These are phyloP conservation scores for Dittrichia graveolens DNA, from an alignment of 129 eudicot genomes.

Conservation along the genomic window DNA sequence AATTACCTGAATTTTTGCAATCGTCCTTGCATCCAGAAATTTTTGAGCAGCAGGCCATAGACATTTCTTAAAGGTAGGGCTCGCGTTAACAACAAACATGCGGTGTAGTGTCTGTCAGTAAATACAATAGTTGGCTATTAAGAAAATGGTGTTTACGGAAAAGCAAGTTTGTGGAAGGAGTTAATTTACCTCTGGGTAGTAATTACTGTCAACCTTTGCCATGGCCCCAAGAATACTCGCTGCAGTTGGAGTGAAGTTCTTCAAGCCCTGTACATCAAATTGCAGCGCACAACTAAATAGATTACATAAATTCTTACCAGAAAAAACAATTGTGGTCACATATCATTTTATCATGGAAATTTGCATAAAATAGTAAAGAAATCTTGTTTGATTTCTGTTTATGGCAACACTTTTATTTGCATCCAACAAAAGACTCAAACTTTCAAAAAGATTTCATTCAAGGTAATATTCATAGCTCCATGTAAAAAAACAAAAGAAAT, in stretches of 20 bases:
- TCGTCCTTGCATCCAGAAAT: conserved; percentile 77
- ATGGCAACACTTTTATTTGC: too few species aligned
- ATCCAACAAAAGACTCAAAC: too few species aligned
- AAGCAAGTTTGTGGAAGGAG: neutral
- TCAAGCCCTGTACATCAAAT: conserved; percentile 62
- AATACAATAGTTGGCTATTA: neutral
- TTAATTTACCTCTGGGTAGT: conserved; percentile 79
- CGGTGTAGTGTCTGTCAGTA: conserved; percentile 68
- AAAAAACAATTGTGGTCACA: neutral
- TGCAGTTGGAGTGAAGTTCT: conserved; percentile 72
- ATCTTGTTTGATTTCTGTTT: too few species aligned
- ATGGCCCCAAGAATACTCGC: conserved; percentile 71
- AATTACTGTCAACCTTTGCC: conserved; percentile 73
- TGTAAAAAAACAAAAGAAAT: too few species aligned
- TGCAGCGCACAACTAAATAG: conserved; percentile 14
- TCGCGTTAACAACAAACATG: conserved; percentile 84
- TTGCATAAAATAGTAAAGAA: too few species aligned
- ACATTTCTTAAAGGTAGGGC: conserved; percentile 71
- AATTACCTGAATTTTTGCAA: conserved; percentile 69
- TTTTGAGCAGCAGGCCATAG: conserved; percentile 94
- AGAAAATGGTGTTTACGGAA: neutral
- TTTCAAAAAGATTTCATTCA: too few species aligned
- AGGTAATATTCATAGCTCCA: too few species aligned
- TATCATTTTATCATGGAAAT: neutral
- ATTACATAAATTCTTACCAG: neutral